Evolutionary conservation across 768 basidiomycete species (phyloP).

Genomic region (Cystofilobasidium bisporidii): DNA sequence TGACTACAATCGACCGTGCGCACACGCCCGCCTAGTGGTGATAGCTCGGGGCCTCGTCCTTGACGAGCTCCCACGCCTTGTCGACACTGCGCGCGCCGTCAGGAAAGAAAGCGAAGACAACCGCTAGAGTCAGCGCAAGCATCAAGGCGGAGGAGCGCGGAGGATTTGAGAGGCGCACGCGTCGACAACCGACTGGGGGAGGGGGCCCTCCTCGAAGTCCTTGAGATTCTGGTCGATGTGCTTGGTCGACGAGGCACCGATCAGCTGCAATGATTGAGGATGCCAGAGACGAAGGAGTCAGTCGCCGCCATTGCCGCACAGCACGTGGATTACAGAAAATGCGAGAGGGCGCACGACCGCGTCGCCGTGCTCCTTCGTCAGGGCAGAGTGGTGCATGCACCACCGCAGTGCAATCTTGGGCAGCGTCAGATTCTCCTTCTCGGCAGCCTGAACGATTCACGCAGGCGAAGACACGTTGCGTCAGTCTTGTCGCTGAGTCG

Average conservation of each 20-base stretch:
- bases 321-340: no score
- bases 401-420: conserved; percentile 45
- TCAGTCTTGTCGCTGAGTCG: neutral
- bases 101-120: no score
- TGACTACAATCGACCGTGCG: no score
- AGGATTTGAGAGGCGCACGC: conserved; percentile 27
- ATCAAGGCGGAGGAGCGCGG: no score
- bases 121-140: no score
- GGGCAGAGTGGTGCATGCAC: conserved; percentile 47
- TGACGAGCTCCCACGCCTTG: no score
- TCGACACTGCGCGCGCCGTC: no score
- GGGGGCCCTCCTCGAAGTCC: conserved; percentile 47
- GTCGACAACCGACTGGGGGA: conserved; percentile 51
- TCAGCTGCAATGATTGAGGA: conserved; percentile 38
- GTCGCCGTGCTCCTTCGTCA: conserved; percentile 35
- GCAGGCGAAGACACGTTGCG: neutral
- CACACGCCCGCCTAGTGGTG: no score
- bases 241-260: conserved; percentile 53
- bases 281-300: no score
- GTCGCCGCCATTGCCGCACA: no score
- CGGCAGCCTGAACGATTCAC: conserved; percentile 41
- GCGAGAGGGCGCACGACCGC: neutral
- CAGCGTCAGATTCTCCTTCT: conserved; percentile 41
- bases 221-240: conserved; percentile 49
- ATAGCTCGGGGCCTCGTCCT: no score